Evolutionary conservation across 495 filamentous ascomycete genomes (phyloP).

Genomic region (Penicillium parvum): DNA sequence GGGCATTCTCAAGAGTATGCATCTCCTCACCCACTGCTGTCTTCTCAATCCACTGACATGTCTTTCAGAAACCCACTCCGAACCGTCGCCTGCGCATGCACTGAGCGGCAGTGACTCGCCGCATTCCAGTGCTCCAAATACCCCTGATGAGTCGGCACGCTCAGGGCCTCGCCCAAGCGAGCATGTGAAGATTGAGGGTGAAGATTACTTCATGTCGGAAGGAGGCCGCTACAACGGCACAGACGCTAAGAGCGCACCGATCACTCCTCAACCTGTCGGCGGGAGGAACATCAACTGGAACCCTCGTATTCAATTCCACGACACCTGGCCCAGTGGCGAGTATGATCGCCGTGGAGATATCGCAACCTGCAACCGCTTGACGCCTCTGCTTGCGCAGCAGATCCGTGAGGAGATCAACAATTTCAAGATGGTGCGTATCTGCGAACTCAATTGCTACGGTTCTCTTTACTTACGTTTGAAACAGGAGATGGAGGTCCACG

Average conservation of each 20-base stretch:
- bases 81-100: slow-evolving; percentile 60
- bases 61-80: slow-evolving; percentile 49
- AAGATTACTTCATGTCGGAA: slow-evolving; percentile 81
- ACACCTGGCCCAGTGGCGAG: slow-evolving; percentile 92
- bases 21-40: background rate
- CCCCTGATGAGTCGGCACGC: slow-evolving; percentile 67
- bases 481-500: slow-evolving; percentile 99
- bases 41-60: background rate
- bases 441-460: too few relatives aligned
- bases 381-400: slow-evolving; percentile 94
- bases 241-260: slow-evolving; percentile 69
- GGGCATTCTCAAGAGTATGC: slow-evolving; percentile 90
- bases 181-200: slow-evolving; percentile 67
- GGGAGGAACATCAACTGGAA: slow-evolving; percentile 85
- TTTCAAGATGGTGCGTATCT: slow-evolving; percentile 83
- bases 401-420: slow-evolving; percentile 99
- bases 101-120: slow-evolving; percentile 69
- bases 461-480: slow-evolving; percentile 27
- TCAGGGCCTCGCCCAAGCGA: slow-evolving; percentile 58
- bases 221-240: slow-evolving; percentile 55
- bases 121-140: slow-evolving; percentile 75
- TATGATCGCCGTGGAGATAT: slow-evolving; percentile 96
- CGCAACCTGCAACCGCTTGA: slow-evolving; percentile 95
- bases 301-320: slow-evolving; percentile 88
- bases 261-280: slow-evolving; percentile 66